Evolutionary conservation across 768 basidiomycete species (phyloP).

Genomic region (Leccinellum rugosiceps): DNA sequence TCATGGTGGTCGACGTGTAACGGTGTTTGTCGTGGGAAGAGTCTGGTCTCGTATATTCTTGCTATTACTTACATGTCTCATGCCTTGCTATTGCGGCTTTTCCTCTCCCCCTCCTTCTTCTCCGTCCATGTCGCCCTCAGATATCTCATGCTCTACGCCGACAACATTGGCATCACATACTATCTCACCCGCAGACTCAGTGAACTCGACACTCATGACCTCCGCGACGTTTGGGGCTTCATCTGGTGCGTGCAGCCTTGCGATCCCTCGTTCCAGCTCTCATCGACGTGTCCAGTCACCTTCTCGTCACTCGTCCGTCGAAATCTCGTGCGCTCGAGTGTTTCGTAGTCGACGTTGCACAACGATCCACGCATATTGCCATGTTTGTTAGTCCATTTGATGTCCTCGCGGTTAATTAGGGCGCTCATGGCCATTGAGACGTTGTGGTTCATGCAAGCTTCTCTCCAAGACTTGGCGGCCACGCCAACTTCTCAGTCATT

Average conservation of each 20-base stretch:
- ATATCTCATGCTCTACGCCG: conserved; percentile 77
- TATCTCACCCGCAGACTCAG: conserved; percentile 77
- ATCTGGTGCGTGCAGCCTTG: conserved; percentile 55
- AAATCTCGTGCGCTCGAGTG: conserved; percentile 90
- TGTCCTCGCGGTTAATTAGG: conserved; percentile 13
- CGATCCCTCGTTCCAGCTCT: conserved; percentile 5
- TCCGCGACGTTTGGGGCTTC: conserved; percentile 87
- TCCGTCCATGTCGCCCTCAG: conserved; percentile 90
- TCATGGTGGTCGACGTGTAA: conserved; percentile 9
- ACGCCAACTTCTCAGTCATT: conserved; percentile 69
- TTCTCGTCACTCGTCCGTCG: conserved; percentile 89
- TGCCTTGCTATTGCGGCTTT: conserved; percentile 86
- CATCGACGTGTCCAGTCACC: conserved; percentile 57
- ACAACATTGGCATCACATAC: conserved; percentile 90
- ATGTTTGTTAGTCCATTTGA: conserved; percentile 72
- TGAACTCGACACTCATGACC: conserved; percentile 62
- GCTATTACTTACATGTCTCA: conserved; percentile 53
- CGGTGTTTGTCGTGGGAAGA: conserved; percentile 14
- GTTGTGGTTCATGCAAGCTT: conserved; percentile 98
- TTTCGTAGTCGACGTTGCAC: conserved; percentile 85
- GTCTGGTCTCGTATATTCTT: background rate
- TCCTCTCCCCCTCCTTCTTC: conserved; percentile 90
- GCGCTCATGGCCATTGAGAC: conserved; percentile 51
- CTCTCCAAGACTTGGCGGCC: conserved; percentile 70
- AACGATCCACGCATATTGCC: conserved; percentile 91